These are phyloP conservation scores for Poa annua DNA, from an alignment of 176 grass and related monocot genomes.

Conservation along the genomic window DNA sequence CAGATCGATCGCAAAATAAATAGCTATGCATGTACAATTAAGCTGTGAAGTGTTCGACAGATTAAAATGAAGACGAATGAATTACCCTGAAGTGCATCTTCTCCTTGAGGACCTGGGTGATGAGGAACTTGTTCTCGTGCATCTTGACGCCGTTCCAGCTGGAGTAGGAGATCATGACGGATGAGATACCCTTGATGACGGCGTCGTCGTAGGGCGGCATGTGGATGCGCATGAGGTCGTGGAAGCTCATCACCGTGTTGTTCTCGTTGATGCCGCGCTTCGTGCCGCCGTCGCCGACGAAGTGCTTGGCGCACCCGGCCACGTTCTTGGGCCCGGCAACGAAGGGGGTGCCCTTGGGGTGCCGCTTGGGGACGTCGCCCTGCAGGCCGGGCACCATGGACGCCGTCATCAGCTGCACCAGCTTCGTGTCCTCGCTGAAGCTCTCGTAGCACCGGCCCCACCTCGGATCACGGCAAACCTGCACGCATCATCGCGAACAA, in stretches of 20 bases:
- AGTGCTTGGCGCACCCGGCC: constrained; percentile 94
- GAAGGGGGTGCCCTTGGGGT: constrained; percentile 63
- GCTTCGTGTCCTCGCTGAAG: constrained; percentile 75
- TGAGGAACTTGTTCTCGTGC: constrained; percentile 75
- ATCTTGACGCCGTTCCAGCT: constrained; percentile 90
- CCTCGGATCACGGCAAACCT: constrained; percentile 89
- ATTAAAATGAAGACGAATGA: background rate
- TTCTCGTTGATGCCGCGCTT: constrained; percentile 70
- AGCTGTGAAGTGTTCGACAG: background rate
- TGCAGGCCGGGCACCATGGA: constrained; percentile 63
- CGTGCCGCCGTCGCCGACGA: constrained; percentile 85
- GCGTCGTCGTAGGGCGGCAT: constrained; percentile 82
- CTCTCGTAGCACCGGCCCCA: constrained; percentile 96
- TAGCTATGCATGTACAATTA: background rate
- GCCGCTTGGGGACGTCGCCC: constrained; percentile 58
- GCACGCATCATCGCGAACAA: background rate
- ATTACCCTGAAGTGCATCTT: constrained; percentile 68
- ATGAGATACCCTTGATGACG: constrained; percentile 69
- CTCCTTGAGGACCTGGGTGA: constrained; percentile 75
- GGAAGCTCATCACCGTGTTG: constrained; percentile 67
- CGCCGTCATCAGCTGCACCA: constrained; percentile 77
- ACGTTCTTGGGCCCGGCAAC: constrained; percentile 67
- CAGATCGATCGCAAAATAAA: background rate
- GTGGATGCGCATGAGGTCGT: constrained; percentile 78
- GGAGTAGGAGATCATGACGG: constrained; percentile 86